phyloP scores from a whole-genome alignment of 2,329 filamentous ascomycete genomes.

The Dothistroma septosporum region DNA sequence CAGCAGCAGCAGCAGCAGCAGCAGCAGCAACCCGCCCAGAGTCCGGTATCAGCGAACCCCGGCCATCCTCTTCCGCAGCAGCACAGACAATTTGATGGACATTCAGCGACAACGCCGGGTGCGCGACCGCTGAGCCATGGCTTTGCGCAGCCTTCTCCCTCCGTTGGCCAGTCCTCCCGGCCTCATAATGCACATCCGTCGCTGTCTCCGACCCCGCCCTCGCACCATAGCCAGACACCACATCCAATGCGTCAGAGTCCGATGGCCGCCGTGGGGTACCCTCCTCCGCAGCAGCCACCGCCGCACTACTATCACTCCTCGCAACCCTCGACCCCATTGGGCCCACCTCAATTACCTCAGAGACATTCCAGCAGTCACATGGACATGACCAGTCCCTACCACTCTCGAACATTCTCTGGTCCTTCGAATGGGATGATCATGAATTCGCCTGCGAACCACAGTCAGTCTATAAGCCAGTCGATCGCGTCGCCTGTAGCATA shows the following conservation, averaged over 20 bases:
- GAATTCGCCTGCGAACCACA: slow-evolving; percentile 30
- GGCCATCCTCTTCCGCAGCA: slow-evolving; percentile 21
- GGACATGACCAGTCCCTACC: slow-evolving; percentile 32
- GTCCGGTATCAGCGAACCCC: slow-evolving; percentile 26
- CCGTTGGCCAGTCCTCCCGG: slow-evolving; percentile 17
- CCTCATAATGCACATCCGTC: slow-evolving; percentile 21
- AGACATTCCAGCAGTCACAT: slow-evolving; percentile 25
- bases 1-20: slow-evolving; percentile 20
- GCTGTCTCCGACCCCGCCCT: slow-evolving; percentile 34
- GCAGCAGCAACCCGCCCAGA: slow-evolving; percentile 22
- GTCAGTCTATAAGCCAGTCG: slow-evolving; percentile 37
- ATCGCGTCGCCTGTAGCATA: slow-evolving; percentile 36
- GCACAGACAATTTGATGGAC: slow-evolving; percentile 19
- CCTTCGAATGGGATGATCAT: slow-evolving; percentile 29
- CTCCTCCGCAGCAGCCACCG: slow-evolving; percentile 27
- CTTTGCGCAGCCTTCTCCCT: slow-evolving; percentile 26
- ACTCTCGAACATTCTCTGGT: slow-evolving; percentile 31
- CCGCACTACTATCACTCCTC: slow-evolving; percentile 40
- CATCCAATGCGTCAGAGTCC: slow-evolving; percentile 33
- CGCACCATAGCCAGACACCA: slow-evolving; percentile 32
- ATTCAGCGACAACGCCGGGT: slow-evolving; percentile 28
- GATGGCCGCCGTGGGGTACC: slow-evolving; percentile 21
- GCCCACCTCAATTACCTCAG: slow-evolving; percentile 39
- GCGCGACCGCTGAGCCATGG: slow-evolving; percentile 25
- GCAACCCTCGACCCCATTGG: slow-evolving; percentile 48